phyloP scores from a whole-genome alignment of 371 early-diverging fungal species.

The Mycotypha africana region DNA sequence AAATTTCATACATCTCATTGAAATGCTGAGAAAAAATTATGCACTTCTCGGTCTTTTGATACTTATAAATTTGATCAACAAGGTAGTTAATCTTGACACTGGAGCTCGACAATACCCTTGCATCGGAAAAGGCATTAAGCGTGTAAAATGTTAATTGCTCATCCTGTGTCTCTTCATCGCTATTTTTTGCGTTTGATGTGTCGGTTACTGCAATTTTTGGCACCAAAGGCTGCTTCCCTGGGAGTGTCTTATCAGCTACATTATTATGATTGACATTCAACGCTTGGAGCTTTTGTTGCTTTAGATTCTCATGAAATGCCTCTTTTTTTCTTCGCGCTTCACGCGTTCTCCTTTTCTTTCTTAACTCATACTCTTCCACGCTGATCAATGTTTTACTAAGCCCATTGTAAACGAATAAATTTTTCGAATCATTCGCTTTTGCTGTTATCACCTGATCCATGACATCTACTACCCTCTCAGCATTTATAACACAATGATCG shows the following conservation, averaged over 20 bases:
- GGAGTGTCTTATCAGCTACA: neutral
- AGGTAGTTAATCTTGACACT: slow-evolving; percentile 58
- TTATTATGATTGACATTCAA: too few relatives aligned
- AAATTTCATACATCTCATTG: slow-evolving; percentile 43
- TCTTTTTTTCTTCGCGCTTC: neutral
- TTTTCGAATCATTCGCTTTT: slow-evolving; percentile 1
- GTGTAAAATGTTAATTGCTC: slow-evolving; percentile 15
- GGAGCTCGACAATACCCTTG: slow-evolving; percentile 14
- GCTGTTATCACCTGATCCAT: slow-evolving; percentile 3
- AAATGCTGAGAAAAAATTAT: slow-evolving; percentile 51
- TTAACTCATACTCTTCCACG: neutral
- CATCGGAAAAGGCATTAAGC: slow-evolving; percentile 13
- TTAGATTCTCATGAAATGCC: too few relatives aligned
- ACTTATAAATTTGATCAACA: slow-evolving; percentile 33
- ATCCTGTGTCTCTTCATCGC: neutral
- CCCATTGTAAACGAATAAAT: slow-evolving; percentile 18
- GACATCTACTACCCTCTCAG: slow-evolving; percentile 6
- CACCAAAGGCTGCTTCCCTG: neutral
- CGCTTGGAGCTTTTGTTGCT: too few relatives aligned
- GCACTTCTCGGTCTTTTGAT: slow-evolving; percentile 47
- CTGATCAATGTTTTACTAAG: slow-evolving; percentile 5
- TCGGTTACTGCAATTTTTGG: too few relatives aligned
- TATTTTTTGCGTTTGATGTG: neutral
- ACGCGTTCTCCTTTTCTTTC: neutral
- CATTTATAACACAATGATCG: slow-evolving; percentile 11